A percentile compares a stretch with the other conserved stretches of the same genome.
Evolutionary conservation across 2,329 filamentous ascomycete species (phyloP).

Genomic region (Cercospora sp.): DNA sequence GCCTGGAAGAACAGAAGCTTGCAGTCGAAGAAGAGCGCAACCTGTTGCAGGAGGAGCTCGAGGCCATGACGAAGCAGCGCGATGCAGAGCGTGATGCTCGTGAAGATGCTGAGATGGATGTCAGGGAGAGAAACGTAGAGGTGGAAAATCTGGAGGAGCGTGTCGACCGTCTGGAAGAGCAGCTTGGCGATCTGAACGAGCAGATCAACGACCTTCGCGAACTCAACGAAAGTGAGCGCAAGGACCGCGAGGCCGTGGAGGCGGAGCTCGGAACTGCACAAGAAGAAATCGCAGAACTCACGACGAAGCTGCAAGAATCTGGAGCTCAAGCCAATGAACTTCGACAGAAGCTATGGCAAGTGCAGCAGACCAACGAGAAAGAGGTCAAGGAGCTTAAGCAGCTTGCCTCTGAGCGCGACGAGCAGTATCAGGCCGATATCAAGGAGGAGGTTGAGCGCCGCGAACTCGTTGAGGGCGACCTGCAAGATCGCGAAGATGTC

Average conservation of each 20-base stretch:
- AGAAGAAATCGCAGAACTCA: conserved; percentile 44
- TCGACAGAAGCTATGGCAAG: conserved; percentile 49
- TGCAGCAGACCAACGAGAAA: conserved; percentile 46
- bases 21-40: conserved; percentile 42
- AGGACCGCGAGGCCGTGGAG: conserved; percentile 48
- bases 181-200: conserved; percentile 33
- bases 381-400: conserved; percentile 43
- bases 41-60: conserved; percentile 36
- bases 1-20: conserved; percentile 43
- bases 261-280: conserved; percentile 46
- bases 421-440: conserved; percentile 43
- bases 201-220: conserved; percentile 42
- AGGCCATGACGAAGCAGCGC: conserved; percentile 39
- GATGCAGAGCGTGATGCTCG: conserved; percentile 37
- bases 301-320: conserved; percentile 43
- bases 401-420: conserved; percentile 42
- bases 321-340: conserved; percentile 51
- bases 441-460: conserved; percentile 42
- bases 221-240: conserved; percentile 44
- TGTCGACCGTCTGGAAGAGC: conserved; percentile 38
- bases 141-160: conserved; percentile 43
- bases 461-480: conserved; percentile 41
- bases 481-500: conserved; percentile 38
- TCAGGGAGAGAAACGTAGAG: conserved; percentile 41
- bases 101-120: conserved; percentile 41